phyloP scores from a whole-genome alignment of 805 yeast genomes.

The Starmerella vaccinii region DNA sequence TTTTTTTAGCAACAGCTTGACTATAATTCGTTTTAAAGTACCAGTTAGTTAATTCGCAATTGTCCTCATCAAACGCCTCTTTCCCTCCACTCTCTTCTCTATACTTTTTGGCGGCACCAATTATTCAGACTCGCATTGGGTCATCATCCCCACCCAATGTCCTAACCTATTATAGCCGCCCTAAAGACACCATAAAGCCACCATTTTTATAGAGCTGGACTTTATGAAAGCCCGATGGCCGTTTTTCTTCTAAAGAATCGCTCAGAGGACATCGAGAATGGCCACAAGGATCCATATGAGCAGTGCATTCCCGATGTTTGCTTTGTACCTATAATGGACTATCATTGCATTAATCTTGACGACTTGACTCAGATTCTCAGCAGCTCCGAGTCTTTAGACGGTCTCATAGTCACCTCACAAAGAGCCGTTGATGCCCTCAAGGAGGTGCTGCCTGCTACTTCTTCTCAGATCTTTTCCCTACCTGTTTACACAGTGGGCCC shows the following conservation, averaged over 20 bases:
- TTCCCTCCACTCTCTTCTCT: too few species aligned
- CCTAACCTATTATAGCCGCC: neutral
- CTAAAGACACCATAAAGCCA: neutral
- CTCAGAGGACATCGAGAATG: conserved; percentile 34
- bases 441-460: conserved; percentile 28
- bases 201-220: neutral
- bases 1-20: too few species aligned
- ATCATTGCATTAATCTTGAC: conserved; percentile 43
- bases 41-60: too few species aligned
- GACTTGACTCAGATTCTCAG: conserved; percentile 38
- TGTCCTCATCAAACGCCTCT: too few species aligned
- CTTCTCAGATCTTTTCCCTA: conserved; percentile 15
- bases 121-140: neutral
- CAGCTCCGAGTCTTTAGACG: conserved; percentile 30
- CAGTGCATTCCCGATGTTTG: conserved; percentile 36
- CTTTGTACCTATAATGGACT: conserved; percentile 68
- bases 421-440: conserved; percentile 77
- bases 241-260: conserved; percentile 52
- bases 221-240: conserved; percentile 7
- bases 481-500: conserved; percentile 86
- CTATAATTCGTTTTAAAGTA: too few species aligned
- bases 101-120: neutral
- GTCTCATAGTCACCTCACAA: conserved; percentile 76
- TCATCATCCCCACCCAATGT: neutral
- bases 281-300: conserved; percentile 58